These are phyloP conservation scores for Podaxis carcinomalis DNA, from an alignment of 768 basidiomycete genomes.

Conservation along the genomic window DNA sequence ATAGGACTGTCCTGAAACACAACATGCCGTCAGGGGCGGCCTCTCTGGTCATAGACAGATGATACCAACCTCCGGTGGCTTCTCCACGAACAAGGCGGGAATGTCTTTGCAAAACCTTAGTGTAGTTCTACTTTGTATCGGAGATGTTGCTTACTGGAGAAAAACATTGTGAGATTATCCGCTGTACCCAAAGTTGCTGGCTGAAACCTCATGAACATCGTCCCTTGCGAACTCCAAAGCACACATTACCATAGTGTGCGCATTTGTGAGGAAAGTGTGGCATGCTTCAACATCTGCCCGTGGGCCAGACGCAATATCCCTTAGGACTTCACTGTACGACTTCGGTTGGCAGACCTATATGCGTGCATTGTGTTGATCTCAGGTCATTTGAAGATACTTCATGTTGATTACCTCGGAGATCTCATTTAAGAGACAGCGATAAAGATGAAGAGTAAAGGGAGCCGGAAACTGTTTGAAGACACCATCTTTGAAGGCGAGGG, in stretches of 20 bases:
- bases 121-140: background rate
- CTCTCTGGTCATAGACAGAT: background rate
- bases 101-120: slow-evolving; percentile 32
- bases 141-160: slow-evolving; percentile 35
- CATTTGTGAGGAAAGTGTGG: slow-evolving; percentile 39
- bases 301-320: slow-evolving; percentile 41
- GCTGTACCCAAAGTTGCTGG: slow-evolving; percentile 45
- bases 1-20: slow-evolving; percentile 19
- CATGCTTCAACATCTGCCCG: slow-evolving; percentile 37
- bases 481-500: slow-evolving; percentile 59
- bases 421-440: slow-evolving; percentile 66
- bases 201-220: background rate
- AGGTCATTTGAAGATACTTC: background rate
- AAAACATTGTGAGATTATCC: slow-evolving; percentile 63
- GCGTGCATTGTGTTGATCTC: background rate
- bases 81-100: slow-evolving; percentile 55
- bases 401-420: slow-evolving; percentile 54
- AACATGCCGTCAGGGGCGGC: background rate
- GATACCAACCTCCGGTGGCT: slow-evolving; percentile 17
- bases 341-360: slow-evolving; percentile 61
- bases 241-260: slow-evolving; percentile 32
- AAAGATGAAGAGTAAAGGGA: slow-evolving; percentile 56
- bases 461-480: slow-evolving; percentile 49
- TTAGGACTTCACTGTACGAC: slow-evolving; percentile 46
- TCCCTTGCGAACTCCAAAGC: slow-evolving; percentile 14